Base-by-base conservation (phyloP, 2,329 filamentous ascomycete genomes). In the Penicillium sp. region DNA sequence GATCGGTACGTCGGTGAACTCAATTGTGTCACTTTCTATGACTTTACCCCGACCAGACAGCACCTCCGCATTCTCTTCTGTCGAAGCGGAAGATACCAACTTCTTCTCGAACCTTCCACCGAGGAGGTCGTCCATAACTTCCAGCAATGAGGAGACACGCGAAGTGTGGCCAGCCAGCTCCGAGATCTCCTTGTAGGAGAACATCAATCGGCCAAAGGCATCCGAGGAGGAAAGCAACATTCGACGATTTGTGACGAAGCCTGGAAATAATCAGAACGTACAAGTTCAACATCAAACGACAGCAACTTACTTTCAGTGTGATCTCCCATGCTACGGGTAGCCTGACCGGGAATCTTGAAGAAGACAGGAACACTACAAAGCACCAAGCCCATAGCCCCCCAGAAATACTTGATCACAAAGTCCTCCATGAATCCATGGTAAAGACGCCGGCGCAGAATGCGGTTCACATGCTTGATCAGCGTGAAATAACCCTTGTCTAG, bases 401-500 rank as follows among this genome's bases (percentile, higher is more conserved):
- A 99, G 77, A 97, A 94, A 74, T 99, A 99, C 76, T 99, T 99
- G 77, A 99, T 96, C 57, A 97, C 91, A 75, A 97, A 99, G 75
- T 99, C 94, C 74, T 99, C 94, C 93, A 97, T 97, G 69, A 99
- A 89, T n/a, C 93, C 93, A 73, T 99, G 93, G 75, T 97, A 97
- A 74, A 99, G 90, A 49, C 94, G 86, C 61, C 91, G 83, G 39
- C 93, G 85, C 61, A 99, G 78, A 64, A 97, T 97, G 70, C 96
- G 88, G 75, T 99, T 99, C 72, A 99, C 93, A 77, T 99, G 94
- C 78, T 97, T 97, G 79, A 99, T 99, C 38, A 99, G 82, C 2
- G 94, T 99, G 72, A 99, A 99, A 76, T 99, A 99, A 17, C 94
- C 93, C 78, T 97, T 97, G 77, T 99, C 94, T 53, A 99, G 81